A percentile compares a stretch with the other conserved stretches of the same genome.
These are phyloP conservation scores for Ramichloridium luteum DNA, from an alignment of 2,329 filamentous ascomycete species.

Conservation along the genomic window DNA sequence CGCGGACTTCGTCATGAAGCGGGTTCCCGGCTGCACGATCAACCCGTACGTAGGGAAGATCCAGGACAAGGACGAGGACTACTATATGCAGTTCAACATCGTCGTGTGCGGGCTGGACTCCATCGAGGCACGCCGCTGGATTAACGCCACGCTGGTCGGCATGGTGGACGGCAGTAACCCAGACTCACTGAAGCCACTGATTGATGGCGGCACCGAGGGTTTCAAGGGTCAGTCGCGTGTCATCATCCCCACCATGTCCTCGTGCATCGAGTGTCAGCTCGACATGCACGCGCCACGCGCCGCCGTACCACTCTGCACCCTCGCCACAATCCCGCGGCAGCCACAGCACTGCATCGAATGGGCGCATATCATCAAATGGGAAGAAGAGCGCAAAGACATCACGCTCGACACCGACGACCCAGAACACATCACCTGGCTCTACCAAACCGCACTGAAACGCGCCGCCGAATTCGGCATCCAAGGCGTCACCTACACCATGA, in stretches of 20 bases:
- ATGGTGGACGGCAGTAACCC: slow-evolving; percentile 77
- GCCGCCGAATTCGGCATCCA: slow-evolving; percentile 80
- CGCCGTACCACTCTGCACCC: slow-evolving; percentile 91
- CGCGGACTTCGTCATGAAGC: slow-evolving; percentile 76
- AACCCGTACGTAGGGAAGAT: slow-evolving; percentile 90
- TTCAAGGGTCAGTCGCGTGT: slow-evolving; percentile 97
- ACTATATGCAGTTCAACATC: slow-evolving; percentile 94
- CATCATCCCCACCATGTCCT: slow-evolving; percentile 81
- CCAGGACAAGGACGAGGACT: slow-evolving; percentile 90
- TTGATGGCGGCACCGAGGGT: slow-evolving; percentile 93
- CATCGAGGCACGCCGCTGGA: slow-evolving; percentile 96
- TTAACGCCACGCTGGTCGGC: slow-evolving; percentile 82
- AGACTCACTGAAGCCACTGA: slow-evolving; percentile 81
- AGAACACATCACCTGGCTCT: slow-evolving; percentile 95
- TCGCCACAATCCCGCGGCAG: slow-evolving; percentile 90
- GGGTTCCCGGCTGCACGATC: slow-evolving; percentile 83
- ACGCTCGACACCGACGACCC: slow-evolving; percentile 90
- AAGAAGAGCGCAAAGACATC: slow-evolving; percentile 56
- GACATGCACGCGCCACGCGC: slow-evolving; percentile 97
- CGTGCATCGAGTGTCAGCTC: slow-evolving; percentile 94
- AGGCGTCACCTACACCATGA: slow-evolving; percentile 89
- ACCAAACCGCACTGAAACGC: slow-evolving; percentile 66
- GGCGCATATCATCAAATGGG: slow-evolving; percentile 98
- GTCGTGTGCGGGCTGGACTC: slow-evolving; percentile 92
- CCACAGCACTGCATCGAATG: slow-evolving; percentile 98